Base-by-base conservation (phyloP, 192 early-diverging fungal genomes). In the Mortierella antarctica region DNA sequence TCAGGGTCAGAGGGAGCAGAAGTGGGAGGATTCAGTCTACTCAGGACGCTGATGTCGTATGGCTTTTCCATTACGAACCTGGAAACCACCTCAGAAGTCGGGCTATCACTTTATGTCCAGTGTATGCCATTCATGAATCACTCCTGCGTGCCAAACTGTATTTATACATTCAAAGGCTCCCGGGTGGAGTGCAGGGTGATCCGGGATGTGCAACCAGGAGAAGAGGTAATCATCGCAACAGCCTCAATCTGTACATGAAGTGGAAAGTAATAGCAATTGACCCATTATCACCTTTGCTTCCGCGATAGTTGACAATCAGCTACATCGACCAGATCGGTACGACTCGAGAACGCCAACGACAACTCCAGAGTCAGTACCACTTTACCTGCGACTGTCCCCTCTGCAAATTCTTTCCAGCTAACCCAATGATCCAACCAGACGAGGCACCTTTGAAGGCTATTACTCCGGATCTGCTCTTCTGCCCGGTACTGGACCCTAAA, bases 101-200 rank as follows among this genome's bases (percentile, higher is more conserved):
- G 69, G 5, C 44, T 79, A 7, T 68, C 68, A 2, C 53, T 79
- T 0, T 79, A 71, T 62, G 63, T 79, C 31, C 76, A 79, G 69
- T 66, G 69, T 52, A 79, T 79, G 57, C 68, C 76, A 11, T 79
- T 67, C 41, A 58, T 79, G 63, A 79, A 79, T 15, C 76, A 79
- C 13, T 79, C 76, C 1, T 79, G 76, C 23, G 53, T 79, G 12
- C 76, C 76, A 14, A 79, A 79, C 69, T 79, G 76, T 49, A 39
- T 79, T 11, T 79, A 79, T 39, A 71, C 64, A 11, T 79, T 79
- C 64, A 71, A 57, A 44, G 76, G 76, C 4, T 55, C 76, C 6
- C 57, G 68, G 40, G 64, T 79, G 0, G 76, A 79, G 31, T 79
- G 76, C 51, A 57, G 76, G 31, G 76, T 62, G 18, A 79, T 79